phyloP scores from a whole-genome alignment of 2,329 filamentous ascomycete species.

The Catunica adiposa region DNA sequence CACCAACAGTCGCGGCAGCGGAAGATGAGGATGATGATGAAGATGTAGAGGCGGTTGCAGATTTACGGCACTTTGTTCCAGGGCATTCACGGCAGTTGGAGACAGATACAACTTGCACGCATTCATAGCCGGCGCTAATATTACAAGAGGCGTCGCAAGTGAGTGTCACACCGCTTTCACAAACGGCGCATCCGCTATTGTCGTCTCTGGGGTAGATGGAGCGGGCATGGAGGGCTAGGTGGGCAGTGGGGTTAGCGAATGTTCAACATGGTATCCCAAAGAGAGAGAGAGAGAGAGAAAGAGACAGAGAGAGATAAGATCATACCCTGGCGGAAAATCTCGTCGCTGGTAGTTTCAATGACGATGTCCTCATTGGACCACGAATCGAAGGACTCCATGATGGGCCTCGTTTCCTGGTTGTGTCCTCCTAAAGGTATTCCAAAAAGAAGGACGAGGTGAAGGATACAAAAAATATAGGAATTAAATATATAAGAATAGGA shows the following conservation, averaged over 20 bases:
- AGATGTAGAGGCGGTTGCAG: conserved; percentile 1
- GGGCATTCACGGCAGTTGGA: conserved; percentile 16
- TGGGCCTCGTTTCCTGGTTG: too few species aligned
- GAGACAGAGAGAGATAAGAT: too few species aligned
- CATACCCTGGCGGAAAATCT: conserved; percentile 15
- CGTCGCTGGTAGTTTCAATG: conserved; percentile 15
- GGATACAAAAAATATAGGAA: too few species aligned
- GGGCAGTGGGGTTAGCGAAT: background rate
- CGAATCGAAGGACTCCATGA: background rate
- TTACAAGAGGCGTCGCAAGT: conserved; percentile 15
- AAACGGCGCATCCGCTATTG: conserved; percentile 14
- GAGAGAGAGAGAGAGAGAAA: too few species aligned
- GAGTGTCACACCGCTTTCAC: conserved; percentile 13
- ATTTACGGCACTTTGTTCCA: conserved; percentile 14
- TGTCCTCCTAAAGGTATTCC: too few species aligned
- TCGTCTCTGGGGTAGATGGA: conserved; percentile 15
- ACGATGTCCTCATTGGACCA: conserved; percentile 10
- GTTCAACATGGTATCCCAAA: too few species aligned
- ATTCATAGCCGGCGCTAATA: conserved; percentile 13
- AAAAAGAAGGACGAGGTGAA: too few species aligned
- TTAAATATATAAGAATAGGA: too few species aligned
- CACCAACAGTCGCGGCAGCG: background rate
- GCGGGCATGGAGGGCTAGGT: conserved; percentile 14
- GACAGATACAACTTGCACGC: conserved; percentile 15
- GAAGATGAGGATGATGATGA: conserved; percentile 5